Percentiles rank a stretch among this genome's conserved stretches.
phyloP scores from a whole-genome alignment of 805 yeast genomes.

The Wickerhamiella sergipiensis region DNA sequence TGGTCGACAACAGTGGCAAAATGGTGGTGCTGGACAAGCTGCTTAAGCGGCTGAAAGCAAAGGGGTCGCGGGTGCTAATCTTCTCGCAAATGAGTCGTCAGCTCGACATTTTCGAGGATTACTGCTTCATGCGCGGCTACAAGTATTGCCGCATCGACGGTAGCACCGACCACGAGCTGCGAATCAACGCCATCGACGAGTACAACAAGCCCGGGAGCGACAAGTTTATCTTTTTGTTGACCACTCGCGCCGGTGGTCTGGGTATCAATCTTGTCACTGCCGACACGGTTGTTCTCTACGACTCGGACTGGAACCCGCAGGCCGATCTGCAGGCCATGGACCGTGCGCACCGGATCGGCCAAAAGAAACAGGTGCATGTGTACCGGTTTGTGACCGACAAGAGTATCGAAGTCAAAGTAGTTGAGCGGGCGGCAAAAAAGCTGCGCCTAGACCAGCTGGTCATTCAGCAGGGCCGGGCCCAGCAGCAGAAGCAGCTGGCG shows the following conservation, averaged over 20 bases:
- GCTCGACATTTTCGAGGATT: slow-evolving; percentile 82
- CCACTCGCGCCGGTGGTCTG: slow-evolving; percentile 94
- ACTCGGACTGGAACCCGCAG: slow-evolving; percentile 97
- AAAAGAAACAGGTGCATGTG: slow-evolving; percentile 87
- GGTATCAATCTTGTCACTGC: slow-evolving; percentile 91
- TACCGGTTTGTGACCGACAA: slow-evolving; percentile 87
- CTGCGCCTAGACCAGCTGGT: slow-evolving; percentile 85
- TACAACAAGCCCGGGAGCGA: slow-evolving; percentile 71
- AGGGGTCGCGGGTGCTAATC: slow-evolving; percentile 81
- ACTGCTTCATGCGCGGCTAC: slow-evolving; percentile 71
- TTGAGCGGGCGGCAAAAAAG: slow-evolving; percentile 92
- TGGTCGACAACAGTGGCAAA: slow-evolving; percentile 80
- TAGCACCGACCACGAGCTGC: slow-evolving; percentile 81
- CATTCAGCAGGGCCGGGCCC: slow-evolving; percentile 77
- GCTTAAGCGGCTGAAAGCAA: slow-evolving; percentile 50
- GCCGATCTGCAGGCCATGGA: slow-evolving; percentile 98
- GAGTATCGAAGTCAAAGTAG: slow-evolving; percentile 91
- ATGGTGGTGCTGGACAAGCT: slow-evolving; percentile 80
- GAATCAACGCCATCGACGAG: slow-evolving; percentile 85
- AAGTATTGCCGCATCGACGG: slow-evolving; percentile 91
- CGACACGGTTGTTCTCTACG: slow-evolving; percentile 76
- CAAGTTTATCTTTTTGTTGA: slow-evolving; percentile 70
- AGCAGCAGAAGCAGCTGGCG: slow-evolving; percentile 32
- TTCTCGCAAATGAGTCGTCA: slow-evolving; percentile 91
- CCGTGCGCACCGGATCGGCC: slow-evolving; percentile 95